Evolutionary conservation across 306 rosid genomes (phyloP).

Genomic region (Vicia villosa): DNA sequence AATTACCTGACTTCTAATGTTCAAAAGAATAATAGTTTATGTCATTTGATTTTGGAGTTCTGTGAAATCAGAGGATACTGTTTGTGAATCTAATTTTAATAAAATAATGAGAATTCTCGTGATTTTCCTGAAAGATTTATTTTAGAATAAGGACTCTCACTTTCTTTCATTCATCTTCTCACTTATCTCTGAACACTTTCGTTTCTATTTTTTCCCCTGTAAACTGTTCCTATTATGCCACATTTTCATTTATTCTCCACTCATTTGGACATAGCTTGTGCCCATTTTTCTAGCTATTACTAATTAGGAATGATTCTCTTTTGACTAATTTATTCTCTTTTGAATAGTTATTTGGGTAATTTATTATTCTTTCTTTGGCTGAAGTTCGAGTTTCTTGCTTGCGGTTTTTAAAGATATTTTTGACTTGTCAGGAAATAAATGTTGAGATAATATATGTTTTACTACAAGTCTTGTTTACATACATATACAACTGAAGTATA

Average conservation of each 20-base stretch:
- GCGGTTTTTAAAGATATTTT: neutral
- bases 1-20: neutral
- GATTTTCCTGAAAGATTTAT: neutral
- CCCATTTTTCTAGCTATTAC: neutral
- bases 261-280: neutral
- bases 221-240: neutral
- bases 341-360: neutral
- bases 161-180: neutral
- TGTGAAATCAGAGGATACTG: neutral
- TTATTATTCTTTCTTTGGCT: neutral
- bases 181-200: neutral
- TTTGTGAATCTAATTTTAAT: neutral
- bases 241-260: neutral
- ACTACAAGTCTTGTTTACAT: too few relatives aligned
- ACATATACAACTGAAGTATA: too few relatives aligned
- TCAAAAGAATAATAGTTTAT: constrained; percentile 9
- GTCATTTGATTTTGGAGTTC: constrained; percentile 12
- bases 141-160: neutral
- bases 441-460: neutral
- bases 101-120: neutral
- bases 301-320: neutral
- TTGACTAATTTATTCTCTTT: too few relatives aligned
- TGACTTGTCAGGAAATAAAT: neutral
- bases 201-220: too few relatives aligned
- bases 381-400: neutral